These are phyloP conservation scores for Otatea glauca DNA, from an alignment of 176 grass and related monocot genomes.

Conservation along the genomic window DNA sequence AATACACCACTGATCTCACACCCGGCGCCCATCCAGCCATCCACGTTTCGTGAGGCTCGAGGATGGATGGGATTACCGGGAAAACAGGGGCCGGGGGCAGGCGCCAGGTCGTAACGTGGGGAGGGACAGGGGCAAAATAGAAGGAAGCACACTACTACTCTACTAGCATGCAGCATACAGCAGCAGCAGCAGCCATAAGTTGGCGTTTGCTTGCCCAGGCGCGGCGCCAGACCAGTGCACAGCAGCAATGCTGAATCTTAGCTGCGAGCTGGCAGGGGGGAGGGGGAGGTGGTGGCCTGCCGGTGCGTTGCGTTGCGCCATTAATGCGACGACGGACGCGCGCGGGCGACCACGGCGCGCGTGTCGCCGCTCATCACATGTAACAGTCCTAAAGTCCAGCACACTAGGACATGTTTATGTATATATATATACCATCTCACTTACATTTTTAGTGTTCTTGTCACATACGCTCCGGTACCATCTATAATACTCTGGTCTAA, in stretches of 20 bases:
- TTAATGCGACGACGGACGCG: not conserved
- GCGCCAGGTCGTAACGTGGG: not conserved
- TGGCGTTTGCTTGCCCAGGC: not conserved
- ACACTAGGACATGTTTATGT: too few relatives aligned
- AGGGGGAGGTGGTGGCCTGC: not conserved
- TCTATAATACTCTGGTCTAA: too few relatives aligned
- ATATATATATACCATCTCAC: too few relatives aligned
- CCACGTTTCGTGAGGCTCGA: not conserved
- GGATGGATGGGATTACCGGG: not conserved
- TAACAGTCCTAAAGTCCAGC: too few relatives aligned
- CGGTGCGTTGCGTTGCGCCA: not conserved
- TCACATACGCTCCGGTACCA: too few relatives aligned
- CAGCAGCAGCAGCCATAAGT: conserved; percentile 3
- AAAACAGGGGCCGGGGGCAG: not conserved
- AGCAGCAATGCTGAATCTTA: not conserved
- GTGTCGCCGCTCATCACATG: not conserved
- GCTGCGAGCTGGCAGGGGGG: not conserved
- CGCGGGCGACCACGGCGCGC: not conserved
- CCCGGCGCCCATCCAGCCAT: not conserved
- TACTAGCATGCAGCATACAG: not conserved
- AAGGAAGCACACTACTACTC: conserved; percentile 3
- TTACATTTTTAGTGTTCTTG: too few relatives aligned
- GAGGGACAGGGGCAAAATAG: conserved; percentile 60
- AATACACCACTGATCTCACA: not conserved
- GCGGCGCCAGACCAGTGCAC: not conserved